Evolutionary conservation across 192 early-diverging fungal genomes (phyloP).

Genomic region (Dispira parvispora): DNA sequence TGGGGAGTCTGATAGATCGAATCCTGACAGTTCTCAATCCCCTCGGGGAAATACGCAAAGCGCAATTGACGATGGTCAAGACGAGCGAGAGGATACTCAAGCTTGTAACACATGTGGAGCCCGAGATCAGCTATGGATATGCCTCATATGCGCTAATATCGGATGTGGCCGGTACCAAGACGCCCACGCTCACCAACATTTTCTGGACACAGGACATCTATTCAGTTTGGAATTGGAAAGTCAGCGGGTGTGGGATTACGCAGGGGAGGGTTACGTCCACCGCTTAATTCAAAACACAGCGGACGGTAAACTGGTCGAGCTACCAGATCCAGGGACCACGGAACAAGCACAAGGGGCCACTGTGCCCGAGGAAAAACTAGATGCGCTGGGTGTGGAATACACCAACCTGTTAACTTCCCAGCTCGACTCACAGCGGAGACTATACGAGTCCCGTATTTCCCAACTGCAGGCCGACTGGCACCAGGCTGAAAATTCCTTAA

Average conservation of each 20-base stretch:
- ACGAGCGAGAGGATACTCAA: conserved; percentile 15
- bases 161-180: conserved; percentile 89
- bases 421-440: conserved; percentile 71
- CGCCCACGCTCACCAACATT: conserved; percentile 82
- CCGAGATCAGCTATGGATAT: conserved; percentile 82
- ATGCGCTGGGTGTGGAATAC: conserved; percentile 65
- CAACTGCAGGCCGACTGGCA: conserved; percentile 37
- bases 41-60: too few species aligned
- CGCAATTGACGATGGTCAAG: background rate
- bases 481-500: conserved; percentile 22
- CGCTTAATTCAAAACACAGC: conserved; percentile 77
- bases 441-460: conserved; percentile 58
- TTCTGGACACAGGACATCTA: conserved; percentile 60
- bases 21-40: too few species aligned
- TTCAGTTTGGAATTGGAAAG: conserved; percentile 89
- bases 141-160: conserved; percentile 87
- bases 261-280: conserved; percentile 92
- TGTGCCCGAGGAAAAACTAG: conserved; percentile 48
- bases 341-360: conserved; percentile 9
- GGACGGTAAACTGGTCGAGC: conserved; percentile 86
- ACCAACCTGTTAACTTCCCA: conserved; percentile 65
- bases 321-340: conserved; percentile 24
- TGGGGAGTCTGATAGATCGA: too few species aligned
- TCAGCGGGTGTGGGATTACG: conserved; percentile 97
- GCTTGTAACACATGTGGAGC: conserved; percentile 63